Percentiles rank a stretch among this genome's conserved stretches.
Evolutionary conservation across 345 rosid species (phyloP).

Genomic region (Capsella bursapastoris): DNA sequence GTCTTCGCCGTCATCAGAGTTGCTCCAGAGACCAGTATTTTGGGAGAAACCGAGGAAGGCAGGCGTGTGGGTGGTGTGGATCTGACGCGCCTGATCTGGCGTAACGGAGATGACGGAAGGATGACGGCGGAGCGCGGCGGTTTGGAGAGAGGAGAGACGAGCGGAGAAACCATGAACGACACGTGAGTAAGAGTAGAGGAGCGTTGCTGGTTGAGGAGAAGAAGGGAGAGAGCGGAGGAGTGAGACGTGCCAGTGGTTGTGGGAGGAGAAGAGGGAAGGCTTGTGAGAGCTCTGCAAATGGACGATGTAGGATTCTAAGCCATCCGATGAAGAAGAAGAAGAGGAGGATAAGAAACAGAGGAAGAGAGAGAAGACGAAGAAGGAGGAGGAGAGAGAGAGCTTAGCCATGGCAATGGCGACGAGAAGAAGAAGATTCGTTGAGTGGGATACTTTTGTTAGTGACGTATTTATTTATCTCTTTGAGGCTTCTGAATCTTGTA

Average conservation of each 20-base stretch:
- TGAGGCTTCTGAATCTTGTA: conserved; percentile 15
- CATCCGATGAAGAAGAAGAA: conserved; percentile 30
- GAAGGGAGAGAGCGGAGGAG: conserved; percentile 64
- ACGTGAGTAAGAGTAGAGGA: conserved; percentile 72
- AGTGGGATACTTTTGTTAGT: neutral
- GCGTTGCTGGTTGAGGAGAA: conserved; percentile 55
- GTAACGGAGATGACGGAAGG: conserved; percentile 68
- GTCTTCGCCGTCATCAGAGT: conserved; percentile 67
- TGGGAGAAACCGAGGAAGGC: conserved; percentile 70
- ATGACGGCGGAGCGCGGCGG: conserved; percentile 46
- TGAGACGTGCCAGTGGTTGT: conserved; percentile 69
- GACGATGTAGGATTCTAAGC: conserved; percentile 59
- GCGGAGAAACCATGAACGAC: conserved; percentile 84
- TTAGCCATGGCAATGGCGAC: conserved; percentile 38
- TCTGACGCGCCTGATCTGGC: conserved; percentile 67
- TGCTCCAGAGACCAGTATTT: conserved; percentile 69
- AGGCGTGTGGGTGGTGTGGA: conserved; percentile 89
- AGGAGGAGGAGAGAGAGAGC: conserved; percentile 31
- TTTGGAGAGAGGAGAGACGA: conserved; percentile 60
- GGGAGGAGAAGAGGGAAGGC: conserved; percentile 68
- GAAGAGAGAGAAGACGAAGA: conserved; percentile 42
- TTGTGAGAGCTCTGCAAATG: conserved; percentile 63
- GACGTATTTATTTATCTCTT: conserved; percentile 20
- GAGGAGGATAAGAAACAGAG: conserved; percentile 29
- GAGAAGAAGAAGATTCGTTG: conserved; percentile 20